Base-by-base conservation (phyloP, 305 asterid genomes). In the Andrographis paniculata region DNA sequence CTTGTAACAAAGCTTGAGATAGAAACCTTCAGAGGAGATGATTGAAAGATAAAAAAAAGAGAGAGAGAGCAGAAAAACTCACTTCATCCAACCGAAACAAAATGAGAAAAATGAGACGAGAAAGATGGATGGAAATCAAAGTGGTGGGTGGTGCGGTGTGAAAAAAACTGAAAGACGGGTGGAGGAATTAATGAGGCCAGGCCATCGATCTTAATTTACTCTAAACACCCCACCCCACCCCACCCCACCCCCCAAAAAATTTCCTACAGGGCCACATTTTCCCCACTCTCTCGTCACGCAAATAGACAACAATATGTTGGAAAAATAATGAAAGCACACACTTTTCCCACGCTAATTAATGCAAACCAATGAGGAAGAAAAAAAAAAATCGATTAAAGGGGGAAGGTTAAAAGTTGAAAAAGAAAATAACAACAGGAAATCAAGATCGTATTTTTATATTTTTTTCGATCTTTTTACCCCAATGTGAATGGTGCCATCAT, bases 101-200 rank as follows among this genome's bases (percentile, higher is more conserved):
- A 24, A 24, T 24, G 30, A 24, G 30, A 24, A 24, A 24, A 24
- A 24, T 3, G 4, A 3, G 66, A 71, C 40, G 57, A 64, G 55
- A 42, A 50, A 49, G 47, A 39, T 57, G 68, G 62, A 74, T 63
- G 75, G 58, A 63, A 70, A 62, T 58, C 64, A 58, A 67, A 67
- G 42, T 49, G 80, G 70, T 60, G 78, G 79, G 77, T 67, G 79
- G 75, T 63, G 65, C 56, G 64, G 69, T 66, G 75, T 56, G 68
- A 65, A 66, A n/a, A n/a, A n/a, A 50, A 66, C 44, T 48, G 57
- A 59, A 67, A 55, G 61, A 70, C 56, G 42, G 71, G 68, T 66
- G 69, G 66, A 48, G 65, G 71, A 69, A 64, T 74, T 64, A 67
- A 74, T 59, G 79, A 56, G 63, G 61, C 39, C 31, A 60, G 61